phyloP scores from a whole-genome alignment of 2,329 filamentous ascomycete species.

The Lomentospora prolificans region DNA sequence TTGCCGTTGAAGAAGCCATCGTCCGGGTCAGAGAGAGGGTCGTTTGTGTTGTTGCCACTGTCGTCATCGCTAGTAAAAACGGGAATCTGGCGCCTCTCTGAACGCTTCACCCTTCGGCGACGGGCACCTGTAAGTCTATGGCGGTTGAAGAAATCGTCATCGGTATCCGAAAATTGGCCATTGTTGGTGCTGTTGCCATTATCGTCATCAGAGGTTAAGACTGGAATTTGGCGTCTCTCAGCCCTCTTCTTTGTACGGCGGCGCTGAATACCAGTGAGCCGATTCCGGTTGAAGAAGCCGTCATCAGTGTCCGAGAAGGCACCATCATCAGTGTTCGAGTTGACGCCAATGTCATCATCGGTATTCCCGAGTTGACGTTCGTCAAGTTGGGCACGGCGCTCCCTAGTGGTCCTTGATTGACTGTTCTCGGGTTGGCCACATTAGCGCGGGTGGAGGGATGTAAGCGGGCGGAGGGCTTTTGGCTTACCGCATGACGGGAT shows the following conservation, averaged over 20 bases:
- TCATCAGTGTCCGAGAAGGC: neutral
- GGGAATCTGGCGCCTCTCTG: neutral
- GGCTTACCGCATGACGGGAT: slow-evolving; percentile 1
- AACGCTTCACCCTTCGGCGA: neutral
- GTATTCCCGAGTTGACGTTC: neutral
- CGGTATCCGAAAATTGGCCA: neutral
- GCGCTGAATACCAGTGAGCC: neutral
- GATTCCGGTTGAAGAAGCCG: neutral
- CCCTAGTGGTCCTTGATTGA: neutral
- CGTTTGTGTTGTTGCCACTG: neutral
- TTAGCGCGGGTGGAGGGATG: neutral
- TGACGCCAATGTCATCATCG: neutral
- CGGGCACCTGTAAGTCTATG: neutral
- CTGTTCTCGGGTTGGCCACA: neutral
- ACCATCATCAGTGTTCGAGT: neutral
- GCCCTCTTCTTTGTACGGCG: neutral
- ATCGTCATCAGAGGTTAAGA: neutral
- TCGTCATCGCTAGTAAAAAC: neutral
- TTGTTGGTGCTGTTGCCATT: neutral
- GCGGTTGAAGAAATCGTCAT: neutral
- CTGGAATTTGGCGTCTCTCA: neutral
- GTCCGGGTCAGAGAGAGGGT: neutral
- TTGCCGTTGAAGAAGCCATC: neutral
- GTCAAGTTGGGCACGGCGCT: neutral
- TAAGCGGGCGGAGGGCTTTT: neutral